A percentile compares a stretch with the other conserved stretches of the same genome.
phyloP scores from a whole-genome alignment of 1,139 yeast species.

The Eremothecium gossypii region DNA sequence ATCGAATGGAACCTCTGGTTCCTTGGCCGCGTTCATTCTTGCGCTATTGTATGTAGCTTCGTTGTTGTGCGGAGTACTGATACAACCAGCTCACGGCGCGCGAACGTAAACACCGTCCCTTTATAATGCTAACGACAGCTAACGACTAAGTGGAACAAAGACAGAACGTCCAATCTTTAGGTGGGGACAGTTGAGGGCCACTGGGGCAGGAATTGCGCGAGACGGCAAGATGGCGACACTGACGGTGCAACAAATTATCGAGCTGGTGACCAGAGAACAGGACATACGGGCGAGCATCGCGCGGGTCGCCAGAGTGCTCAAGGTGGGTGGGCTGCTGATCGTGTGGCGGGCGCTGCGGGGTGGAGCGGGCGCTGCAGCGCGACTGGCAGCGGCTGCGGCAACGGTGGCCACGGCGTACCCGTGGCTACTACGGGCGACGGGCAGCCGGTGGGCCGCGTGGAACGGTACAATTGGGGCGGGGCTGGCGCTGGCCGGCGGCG shows the following conservation, averaged over 20 bases:
- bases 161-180: neutral
- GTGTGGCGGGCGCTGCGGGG: constrained; percentile 1
- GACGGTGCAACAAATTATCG: no score
- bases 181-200: no score
- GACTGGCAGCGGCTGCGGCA: neutral
- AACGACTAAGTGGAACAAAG: constrained; percentile 1
- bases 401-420: neutral
- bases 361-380: no score
- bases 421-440: neutral
- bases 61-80: constrained; percentile 1
- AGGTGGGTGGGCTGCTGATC: neutral
- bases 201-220: no score
- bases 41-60: neutral
- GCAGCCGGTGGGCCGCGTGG: constrained; percentile 6
- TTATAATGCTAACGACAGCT: neutral
- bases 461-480: neutral
- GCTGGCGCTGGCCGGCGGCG: neutral
- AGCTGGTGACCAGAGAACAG: neutral
- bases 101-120: constrained; percentile 1
- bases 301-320: neutral
- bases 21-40: constrained; percentile 1
- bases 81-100: neutral
- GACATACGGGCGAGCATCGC: neutral
- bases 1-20: constrained; percentile 43
- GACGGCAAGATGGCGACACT: no score